Evolutionary conservation across 2,329 filamentous ascomycete genomes (phyloP), one percentile per base, ranked within the genome.

Genomic region (Penicillium sp.): DNA sequence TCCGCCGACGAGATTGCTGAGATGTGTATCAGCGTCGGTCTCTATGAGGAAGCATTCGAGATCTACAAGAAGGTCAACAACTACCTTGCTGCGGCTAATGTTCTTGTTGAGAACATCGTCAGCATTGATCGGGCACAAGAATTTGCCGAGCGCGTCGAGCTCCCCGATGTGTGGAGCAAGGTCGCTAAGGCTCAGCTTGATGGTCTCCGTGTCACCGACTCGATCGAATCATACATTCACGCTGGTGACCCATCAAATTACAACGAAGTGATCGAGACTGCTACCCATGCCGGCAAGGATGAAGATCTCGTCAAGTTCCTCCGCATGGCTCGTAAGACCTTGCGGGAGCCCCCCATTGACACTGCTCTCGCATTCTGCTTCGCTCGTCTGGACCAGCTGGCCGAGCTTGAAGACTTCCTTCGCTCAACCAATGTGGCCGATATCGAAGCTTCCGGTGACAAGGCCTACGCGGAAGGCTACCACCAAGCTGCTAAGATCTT

Each of bases 401-500:
- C 82, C 33, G 92, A 98, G 64, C 80, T 98, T 25, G 92, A 98
- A 67, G 92, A 98, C 64, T 98, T 98, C 76, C 73, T 98, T 44
- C 84, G 86, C 41, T 80, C 80, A 17, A 89, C 87, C 38, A 98
- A 98, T 52, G 92, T 96, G 45, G 90, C 92, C 36, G 89, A 98
- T 63, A 77, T 96, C 37, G 92, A 98, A 63, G 85, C 92, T 54
- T 96, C 88, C 42, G 92, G 92, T 73, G 92, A 98, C 75, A 95
- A 95, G 74, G 90, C 92, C 14, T 96, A 95, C 53, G 84, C 82
- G 47, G 92, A 98, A 69, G 90, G 90, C 44, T 82, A 86, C 59
- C 90, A 92, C 59, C 84, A 96, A 73, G 92, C 92, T 29, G 87
- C 92, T 50, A 98, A 98, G 79, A 96, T 98, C 60, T 98, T 96